A percentile compares a stretch with the other conserved stretches of the same genome.
phyloP scores from a whole-genome alignment of 352 stramenopile genomes.

The Globisporangium recalcitrans region DNA sequence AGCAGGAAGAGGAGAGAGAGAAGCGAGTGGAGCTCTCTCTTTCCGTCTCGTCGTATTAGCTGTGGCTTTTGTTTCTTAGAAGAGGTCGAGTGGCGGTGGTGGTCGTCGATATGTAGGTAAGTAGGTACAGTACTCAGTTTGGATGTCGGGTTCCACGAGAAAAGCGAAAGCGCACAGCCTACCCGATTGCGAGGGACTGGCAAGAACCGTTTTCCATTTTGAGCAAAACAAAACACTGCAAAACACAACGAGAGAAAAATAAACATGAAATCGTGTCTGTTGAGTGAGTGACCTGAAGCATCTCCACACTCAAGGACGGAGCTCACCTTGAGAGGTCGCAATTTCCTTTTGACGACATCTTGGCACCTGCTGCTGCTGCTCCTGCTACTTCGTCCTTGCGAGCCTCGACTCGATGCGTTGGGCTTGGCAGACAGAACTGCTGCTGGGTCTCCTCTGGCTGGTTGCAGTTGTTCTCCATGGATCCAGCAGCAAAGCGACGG shows the following conservation, averaged over 20 bases:
- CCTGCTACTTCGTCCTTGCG: background rate
- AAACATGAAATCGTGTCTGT: background rate
- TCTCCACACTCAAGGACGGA: too few relatives aligned
- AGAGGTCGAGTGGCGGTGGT: conserved; percentile 4
- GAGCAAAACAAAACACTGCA: background rate
- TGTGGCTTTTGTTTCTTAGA: conserved; percentile 12
- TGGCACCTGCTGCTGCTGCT: background rate
- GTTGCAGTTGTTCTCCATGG: background rate
- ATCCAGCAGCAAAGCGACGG: background rate
- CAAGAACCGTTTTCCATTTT: background rate
- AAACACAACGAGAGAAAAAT: background rate
- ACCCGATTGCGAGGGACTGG: background rate
- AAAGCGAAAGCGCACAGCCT: background rate
- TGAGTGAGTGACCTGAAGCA: too few relatives aligned
- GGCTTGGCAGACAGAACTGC: background rate
- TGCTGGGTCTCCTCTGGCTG: conserved; percentile 1
- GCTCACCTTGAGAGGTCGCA: background rate
- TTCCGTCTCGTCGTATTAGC: conserved; percentile 1
- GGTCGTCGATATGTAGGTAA: conserved; percentile 4
- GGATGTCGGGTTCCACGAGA: background rate
- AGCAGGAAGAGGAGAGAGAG: conserved; percentile 4
- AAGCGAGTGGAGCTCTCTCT: conserved; percentile 2
- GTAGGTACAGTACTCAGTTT: conserved; percentile 8
- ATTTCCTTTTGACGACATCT: background rate
- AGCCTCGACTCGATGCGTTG: background rate